Base-by-base conservation (phyloP, 2,329 filamentous ascomycete species). In the Zelopaecilomyces penicillatus region DNA sequence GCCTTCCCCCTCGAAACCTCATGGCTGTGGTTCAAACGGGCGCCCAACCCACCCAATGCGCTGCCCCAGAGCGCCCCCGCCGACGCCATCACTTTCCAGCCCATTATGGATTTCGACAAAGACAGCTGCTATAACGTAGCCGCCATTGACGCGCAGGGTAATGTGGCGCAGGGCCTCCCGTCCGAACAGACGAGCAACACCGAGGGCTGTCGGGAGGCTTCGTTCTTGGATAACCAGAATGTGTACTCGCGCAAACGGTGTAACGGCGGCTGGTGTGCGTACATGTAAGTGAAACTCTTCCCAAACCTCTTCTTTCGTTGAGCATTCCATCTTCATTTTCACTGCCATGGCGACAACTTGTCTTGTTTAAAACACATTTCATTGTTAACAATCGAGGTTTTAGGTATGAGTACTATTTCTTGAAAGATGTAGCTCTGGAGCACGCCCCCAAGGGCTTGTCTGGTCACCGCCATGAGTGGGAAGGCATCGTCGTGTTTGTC, bases 61-160 rank as follows among this genome's bases (percentile, higher is more conserved):
- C 30, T 50, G 6, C 33, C 33, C 4, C 36, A 46, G 32, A 45
- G 29, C 11, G 40, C 46, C 4, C 38, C 47, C 30, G 26, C 28
- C 7, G 40, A 45, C 5, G 34, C 43, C 10, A 33, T 46, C 19
- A 42, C 37, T 36, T 50, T 30, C 37, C 45, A 48, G 41, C 50
- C 50, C 26, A 27, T 45, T 7, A 26, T 52, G 30, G 48, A 50
- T 40, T 52, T 46, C 37, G 44, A 47, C 42, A 37, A 4, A 28
- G 46, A 52, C 42, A 48, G 50, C 39, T 52, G 50, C 44, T 52
- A 50, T 38, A 52, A 52, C 30, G 58, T 57, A 3, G 57, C 61
- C 10, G 63, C 63, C 28, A 63, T 66, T 38, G 61, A 54, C 30
- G 51, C 57, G 7, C 40, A 59, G 19, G 61, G 62, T 19, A 57